phyloP scores from a whole-genome alignment of 495 filamentous ascomycete genomes.

The Hypoxylon crocopeplum region DNA sequence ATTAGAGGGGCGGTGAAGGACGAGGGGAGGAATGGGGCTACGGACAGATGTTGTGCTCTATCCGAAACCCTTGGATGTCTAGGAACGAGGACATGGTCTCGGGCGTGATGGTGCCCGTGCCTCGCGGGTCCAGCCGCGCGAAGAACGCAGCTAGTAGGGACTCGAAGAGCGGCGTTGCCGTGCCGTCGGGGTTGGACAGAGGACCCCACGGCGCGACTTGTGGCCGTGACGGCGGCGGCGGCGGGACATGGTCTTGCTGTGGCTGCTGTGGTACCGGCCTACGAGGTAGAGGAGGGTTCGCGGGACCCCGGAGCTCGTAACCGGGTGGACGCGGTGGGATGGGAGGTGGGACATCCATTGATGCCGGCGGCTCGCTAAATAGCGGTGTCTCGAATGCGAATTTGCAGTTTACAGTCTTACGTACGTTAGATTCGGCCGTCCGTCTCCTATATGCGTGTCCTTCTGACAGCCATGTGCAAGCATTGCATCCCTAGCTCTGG shows the following conservation, averaged over 20 bases:
- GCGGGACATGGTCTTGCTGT: background rate
- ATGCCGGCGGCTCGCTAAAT: background rate
- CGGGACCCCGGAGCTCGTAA: constrained; percentile 15
- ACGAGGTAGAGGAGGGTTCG: background rate
- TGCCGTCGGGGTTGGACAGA: constrained; percentile 10
- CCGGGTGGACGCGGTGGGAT: constrained; percentile 27
- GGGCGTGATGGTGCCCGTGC: constrained; percentile 13
- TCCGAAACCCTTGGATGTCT: constrained; percentile 4
- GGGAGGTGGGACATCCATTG: constrained; percentile 20
- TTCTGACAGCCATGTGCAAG: background rate
- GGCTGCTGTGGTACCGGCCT: constrained; percentile 1
- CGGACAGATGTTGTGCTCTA: too few relatives aligned
- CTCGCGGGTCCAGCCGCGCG: constrained; percentile 9
- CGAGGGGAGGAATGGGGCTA: too few relatives aligned
- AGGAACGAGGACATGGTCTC: constrained; percentile 23
- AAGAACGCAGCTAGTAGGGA: constrained; percentile 20
- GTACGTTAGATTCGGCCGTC: too few relatives aligned
- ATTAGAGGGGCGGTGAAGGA: too few relatives aligned
- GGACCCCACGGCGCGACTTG: too few relatives aligned
- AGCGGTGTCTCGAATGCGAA: background rate
- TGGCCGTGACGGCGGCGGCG: too few relatives aligned
- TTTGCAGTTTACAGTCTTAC: background rate
- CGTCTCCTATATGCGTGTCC: background rate
- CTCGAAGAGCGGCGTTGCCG: constrained; percentile 15
- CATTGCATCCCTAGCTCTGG: background rate